Base-by-base conservation (phyloP, 2,329 filamentous ascomycete species). In the Fusarium nanum region DNA sequence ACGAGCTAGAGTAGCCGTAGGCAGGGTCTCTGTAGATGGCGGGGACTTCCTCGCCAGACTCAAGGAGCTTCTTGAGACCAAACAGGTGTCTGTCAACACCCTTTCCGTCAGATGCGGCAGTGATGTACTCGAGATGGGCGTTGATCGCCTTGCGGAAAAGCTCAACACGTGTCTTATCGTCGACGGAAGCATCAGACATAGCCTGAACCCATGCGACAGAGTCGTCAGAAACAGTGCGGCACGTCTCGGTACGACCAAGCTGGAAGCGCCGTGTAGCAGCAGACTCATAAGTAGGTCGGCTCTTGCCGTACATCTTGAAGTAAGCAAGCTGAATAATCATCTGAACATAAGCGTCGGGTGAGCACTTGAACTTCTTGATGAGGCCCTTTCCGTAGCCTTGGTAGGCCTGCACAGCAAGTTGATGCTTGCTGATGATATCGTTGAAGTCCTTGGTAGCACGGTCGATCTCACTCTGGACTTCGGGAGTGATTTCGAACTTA, bases 331-430 rank as follows among this genome's bases (percentile, higher is more conserved):
- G 96, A 80, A 99, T 99, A 80, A 98, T 85, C 93, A 99, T 96
- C 83, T 99, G 96, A 44, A 98, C 94, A 81, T 97, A 99, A 32
- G 95, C 96, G 76, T 99, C 97, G 30, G 96, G 96, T 27, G 93
- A 97, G 88, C 93, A 97, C 84, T 94, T 97, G 90, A 99, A 98
- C 83, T 97, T 97, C 90, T 99, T 99, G 87, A 99, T 98, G 67
- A 99, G 85, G 27, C 93, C 94, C 85, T 99, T 99, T 80, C 96
- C 96, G 81, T 99, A 99, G 75, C 91, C 95, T 82, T 98, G 94
- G 85, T 97, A 99, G 28, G 94, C 92, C 81, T 98, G 95, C 5
- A 99, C 94, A 23, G 92, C 89, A 47, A 99, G 90, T 81, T 99
- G 92, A 81, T 99, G 96, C 72, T 93, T 87, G 68, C 89, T 89